Conservation (phyloP, 1,139 yeast species). For the Nematodospora anomalae region DNA sequence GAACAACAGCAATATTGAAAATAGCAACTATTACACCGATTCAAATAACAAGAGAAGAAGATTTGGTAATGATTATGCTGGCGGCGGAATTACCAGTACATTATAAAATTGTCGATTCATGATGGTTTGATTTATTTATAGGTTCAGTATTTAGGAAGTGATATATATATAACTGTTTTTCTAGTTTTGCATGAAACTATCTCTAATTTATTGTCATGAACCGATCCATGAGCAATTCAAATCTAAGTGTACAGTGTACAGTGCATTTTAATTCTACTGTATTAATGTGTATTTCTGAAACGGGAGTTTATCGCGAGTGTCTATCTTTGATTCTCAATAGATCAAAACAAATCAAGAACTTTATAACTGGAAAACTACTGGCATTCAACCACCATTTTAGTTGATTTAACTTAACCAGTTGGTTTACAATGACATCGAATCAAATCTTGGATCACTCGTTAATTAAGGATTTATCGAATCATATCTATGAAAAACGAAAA, state of each 20-base stretch:
- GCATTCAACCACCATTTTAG: too few species aligned
- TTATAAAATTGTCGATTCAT: not conserved
- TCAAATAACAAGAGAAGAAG: slow-evolving; percentile 8
- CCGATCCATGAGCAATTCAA: too few species aligned
- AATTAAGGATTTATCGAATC: slow-evolving; percentile 81
- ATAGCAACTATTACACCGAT: not conserved
- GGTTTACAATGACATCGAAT: slow-evolving; percentile 7
- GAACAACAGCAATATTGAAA: not conserved
- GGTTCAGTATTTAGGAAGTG: not conserved
- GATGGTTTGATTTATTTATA: not conserved
- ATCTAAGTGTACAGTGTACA: too few species aligned
- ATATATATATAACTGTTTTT: not conserved
- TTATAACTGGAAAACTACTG: too few species aligned
- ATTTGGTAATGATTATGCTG: slow-evolving; percentile 4
- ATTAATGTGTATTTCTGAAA: too few species aligned
- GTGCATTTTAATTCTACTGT: too few species aligned
- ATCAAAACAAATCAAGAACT: not conserved
- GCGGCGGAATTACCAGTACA: not conserved
- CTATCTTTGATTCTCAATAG: not conserved
- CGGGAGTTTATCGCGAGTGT: too few species aligned
- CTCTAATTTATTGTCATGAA: too few species aligned
- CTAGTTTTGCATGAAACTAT: too few species aligned
- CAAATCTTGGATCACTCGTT: slow-evolving; percentile 65
- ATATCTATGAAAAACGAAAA: slow-evolving; percentile 90
- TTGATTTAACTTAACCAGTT: not conserved